phyloP scores from a whole-genome alignment of 2,329 filamentous ascomycete genomes.

The Dothiorella sarmentorum region DNA sequence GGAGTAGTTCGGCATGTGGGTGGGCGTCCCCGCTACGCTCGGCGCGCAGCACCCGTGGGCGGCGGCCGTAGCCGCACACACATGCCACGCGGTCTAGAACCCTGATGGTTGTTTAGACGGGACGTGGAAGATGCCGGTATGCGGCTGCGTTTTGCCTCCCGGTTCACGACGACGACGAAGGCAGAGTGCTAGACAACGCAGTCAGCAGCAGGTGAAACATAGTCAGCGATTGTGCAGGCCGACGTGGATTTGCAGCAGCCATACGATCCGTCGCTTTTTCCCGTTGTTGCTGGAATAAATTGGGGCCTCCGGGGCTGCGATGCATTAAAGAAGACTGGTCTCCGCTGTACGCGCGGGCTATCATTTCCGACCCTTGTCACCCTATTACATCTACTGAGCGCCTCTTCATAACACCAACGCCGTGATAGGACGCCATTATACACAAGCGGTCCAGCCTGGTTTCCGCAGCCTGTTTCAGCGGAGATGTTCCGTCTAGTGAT shows the following conservation, averaged over 20 bases:
- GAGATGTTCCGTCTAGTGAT: neutral
- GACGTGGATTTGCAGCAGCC: constrained; percentile 1
- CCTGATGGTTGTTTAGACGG: neutral
- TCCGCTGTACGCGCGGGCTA: constrained; percentile 16
- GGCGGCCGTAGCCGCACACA: constrained; percentile 5
- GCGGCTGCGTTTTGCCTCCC: no score
- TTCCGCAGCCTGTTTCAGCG: neutral
- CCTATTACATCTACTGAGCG: constrained; percentile 6
- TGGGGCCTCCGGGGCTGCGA: constrained; percentile 1
- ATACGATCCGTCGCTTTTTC: constrained; percentile 3
- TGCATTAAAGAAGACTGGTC: constrained; percentile 12
- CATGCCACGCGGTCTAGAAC: constrained; percentile 1
- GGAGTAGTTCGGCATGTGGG: constrained; percentile 5
- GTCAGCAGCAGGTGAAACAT: constrained; percentile 6
- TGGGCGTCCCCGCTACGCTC: neutral
- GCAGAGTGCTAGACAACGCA: no score
- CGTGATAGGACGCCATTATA: constrained; percentile 13
- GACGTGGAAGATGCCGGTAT: neutral
- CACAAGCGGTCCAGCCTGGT: neutral
- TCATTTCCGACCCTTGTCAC: constrained; percentile 12
- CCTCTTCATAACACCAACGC: neutral
- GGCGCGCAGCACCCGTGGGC: constrained; percentile 1
- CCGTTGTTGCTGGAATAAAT: neutral
- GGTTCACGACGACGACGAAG: no score
- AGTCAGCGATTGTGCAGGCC: neutral